Evolutionary conservation across 129 eudicot species (phyloP).

Genomic region (Saposhnikovia divaricata): DNA sequence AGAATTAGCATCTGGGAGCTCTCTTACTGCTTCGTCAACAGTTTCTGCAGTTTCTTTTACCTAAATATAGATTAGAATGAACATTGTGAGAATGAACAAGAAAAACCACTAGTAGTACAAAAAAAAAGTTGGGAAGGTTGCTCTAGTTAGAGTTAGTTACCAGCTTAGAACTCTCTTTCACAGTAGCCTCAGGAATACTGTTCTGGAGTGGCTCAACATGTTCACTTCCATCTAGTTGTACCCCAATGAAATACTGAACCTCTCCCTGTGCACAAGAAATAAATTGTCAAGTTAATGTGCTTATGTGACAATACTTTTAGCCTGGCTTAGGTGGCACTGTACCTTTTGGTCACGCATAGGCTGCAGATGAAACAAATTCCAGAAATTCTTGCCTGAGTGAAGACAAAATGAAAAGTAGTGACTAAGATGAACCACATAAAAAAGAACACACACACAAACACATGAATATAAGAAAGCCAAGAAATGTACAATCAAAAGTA

Average conservation of each 20-base stretch:
- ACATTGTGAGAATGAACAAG: not conserved
- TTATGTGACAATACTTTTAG: too few relatives aligned
- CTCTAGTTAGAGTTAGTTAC: slow-evolving; percentile 23
- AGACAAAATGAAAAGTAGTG: too few relatives aligned
- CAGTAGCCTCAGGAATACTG: slow-evolving; percentile 71
- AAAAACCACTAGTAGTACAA: not conserved
- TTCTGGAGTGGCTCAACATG: slow-evolving; percentile 97
- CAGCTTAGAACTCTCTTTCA: slow-evolving; percentile 56
- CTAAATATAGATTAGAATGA: slow-evolving; percentile 25
- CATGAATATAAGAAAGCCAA: too few relatives aligned
- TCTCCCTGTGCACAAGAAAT: too few relatives aligned
- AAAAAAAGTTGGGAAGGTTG: not conserved
- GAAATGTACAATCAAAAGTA: too few relatives aligned
- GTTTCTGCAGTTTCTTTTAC: slow-evolving; percentile 93
- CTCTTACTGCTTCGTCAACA: slow-evolving; percentile 88
- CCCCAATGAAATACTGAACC: slow-evolving; percentile 95
- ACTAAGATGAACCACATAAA: too few relatives aligned
- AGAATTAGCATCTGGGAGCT: slow-evolving; percentile 96
- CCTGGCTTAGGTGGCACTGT: too few relatives aligned
- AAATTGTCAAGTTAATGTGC: too few relatives aligned
- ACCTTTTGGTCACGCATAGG: too few relatives aligned
- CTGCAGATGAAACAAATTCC: too few relatives aligned
- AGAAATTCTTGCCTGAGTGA: too few relatives aligned
- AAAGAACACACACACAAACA: too few relatives aligned
- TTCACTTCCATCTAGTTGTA: slow-evolving; percentile 89